A percentile compares a stretch with the other conserved stretches of the same genome.
Conservation (phyloP, 305 asterid genomes). For the Caryopteris hybrid region DNA sequence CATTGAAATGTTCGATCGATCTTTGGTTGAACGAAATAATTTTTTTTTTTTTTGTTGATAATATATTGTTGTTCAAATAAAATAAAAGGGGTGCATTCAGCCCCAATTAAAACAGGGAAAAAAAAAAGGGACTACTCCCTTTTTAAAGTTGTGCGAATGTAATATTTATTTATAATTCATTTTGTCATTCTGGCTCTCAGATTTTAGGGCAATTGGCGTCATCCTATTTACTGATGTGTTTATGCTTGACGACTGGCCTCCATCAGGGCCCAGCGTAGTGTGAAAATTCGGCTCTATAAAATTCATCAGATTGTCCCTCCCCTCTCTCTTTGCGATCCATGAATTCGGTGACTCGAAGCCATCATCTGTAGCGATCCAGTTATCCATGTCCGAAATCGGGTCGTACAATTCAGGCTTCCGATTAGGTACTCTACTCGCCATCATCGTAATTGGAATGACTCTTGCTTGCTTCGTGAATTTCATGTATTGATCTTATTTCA, state of each 20-base stretch:
- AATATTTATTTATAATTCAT: too few relatives aligned
- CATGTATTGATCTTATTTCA: neutral
- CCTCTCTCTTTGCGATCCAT: too few relatives aligned
- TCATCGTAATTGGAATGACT: neutral
- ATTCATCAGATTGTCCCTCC: neutral
- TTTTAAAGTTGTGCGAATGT: too few relatives aligned
- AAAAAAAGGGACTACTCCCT: too few relatives aligned
- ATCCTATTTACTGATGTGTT: neutral
- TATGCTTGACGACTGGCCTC: neutral
- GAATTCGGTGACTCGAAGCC: too few relatives aligned
- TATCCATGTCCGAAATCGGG: slow-evolving; percentile 6
- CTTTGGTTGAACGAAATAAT: too few relatives aligned
- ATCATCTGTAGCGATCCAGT: slow-evolving; percentile 5
- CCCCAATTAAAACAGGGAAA: too few relatives aligned
- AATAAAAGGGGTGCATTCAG: too few relatives aligned
- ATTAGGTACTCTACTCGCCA: neutral
- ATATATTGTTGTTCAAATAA: too few relatives aligned
- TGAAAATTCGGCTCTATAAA: neutral
- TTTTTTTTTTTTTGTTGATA: too few relatives aligned
- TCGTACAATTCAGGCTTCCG: slow-evolving; percentile 4
- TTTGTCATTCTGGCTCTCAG: too few relatives aligned
- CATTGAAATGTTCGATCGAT: too few relatives aligned
- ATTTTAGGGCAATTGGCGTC: neutral
- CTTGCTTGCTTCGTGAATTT: neutral
- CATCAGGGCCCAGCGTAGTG: neutral